Percentiles rank a stretch among this genome's conserved stretches.
Conservation (phyloP, 176 grass and related monocot species). For the Urochloa ruziziensis region DNA sequence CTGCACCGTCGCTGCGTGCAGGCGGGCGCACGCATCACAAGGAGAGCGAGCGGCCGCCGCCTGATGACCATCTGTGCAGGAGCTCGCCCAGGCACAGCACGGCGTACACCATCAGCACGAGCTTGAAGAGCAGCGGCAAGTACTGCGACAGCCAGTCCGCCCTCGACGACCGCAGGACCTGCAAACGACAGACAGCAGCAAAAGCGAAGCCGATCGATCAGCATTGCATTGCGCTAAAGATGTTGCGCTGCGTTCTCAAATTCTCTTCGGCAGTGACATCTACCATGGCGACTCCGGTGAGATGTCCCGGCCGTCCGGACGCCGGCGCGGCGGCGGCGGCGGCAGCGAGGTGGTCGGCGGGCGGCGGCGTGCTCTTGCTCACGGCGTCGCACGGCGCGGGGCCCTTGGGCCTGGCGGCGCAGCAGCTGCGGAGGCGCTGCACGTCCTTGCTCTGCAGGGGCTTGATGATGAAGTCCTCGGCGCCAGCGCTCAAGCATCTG, state of each 20-base stretch:
- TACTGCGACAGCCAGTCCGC: conserved; percentile 60
- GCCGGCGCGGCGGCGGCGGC: conserved; percentile 1
- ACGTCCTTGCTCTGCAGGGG: conserved; percentile 85
- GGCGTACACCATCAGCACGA: conserved; percentile 61
- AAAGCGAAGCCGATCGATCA: neutral
- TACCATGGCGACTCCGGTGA: conserved; percentile 68
- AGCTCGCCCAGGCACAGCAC: conserved; percentile 63
- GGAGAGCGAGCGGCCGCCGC: conserved; percentile 18
- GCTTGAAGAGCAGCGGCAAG: conserved; percentile 62
- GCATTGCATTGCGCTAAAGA: neutral
- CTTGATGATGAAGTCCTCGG: conserved; percentile 89
- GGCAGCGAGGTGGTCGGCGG: neutral
- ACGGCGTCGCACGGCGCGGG: conserved; percentile 12
- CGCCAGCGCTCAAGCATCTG: conserved; percentile 65
- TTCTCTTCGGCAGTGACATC: neutral
- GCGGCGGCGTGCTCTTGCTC: conserved; percentile 24
- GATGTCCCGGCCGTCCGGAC: conserved; percentile 30
- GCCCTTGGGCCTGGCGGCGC: neutral
- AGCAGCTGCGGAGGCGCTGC: conserved; percentile 70
- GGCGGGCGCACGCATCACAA: conserved; percentile 10
- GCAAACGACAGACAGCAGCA: conserved; percentile 9
- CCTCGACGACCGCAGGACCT: conserved; percentile 60
- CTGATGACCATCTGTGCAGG: conserved; percentile 47
- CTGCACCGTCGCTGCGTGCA: neutral
- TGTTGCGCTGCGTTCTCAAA: neutral